A percentile compares a stretch with the other conserved stretches of the same genome.
These are phyloP conservation scores for Neofusicoccum kwambonambiense DNA, from an alignment of 2,329 filamentous ascomycete genomes.

Conservation along the genomic window DNA sequence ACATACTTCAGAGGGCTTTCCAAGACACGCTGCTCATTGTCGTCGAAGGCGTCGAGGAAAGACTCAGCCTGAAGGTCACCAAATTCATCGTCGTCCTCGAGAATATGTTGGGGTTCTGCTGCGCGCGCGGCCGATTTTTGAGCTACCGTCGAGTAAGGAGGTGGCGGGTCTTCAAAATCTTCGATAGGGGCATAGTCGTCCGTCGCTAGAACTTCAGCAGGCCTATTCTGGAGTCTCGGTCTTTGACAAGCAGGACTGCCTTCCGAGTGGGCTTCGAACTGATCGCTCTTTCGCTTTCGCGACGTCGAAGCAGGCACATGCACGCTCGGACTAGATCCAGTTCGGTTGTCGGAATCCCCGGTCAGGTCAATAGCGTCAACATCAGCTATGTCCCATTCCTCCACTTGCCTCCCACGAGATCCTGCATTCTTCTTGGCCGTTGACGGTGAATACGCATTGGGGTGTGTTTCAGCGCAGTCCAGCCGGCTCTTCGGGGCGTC, in stretches of 20 bases:
- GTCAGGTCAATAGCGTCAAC: slow-evolving; percentile 39
- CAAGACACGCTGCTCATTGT: not conserved
- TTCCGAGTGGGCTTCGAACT: slow-evolving; percentile 34
- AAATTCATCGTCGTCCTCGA: not conserved
- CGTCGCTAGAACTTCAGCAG: not conserved
- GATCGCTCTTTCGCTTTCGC: slow-evolving; percentile 49
- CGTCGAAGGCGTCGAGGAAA: not conserved
- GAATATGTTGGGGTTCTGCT: too few species aligned
- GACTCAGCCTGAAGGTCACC: not conserved
- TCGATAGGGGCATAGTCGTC: slow-evolving; percentile 19
- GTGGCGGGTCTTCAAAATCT: slow-evolving; percentile 26
- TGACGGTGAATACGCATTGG: not conserved
- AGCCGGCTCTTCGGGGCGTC: not conserved
- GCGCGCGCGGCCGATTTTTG: slow-evolving; percentile 15
- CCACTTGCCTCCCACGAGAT: not conserved
- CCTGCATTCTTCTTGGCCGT: not conserved
- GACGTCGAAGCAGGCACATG: slow-evolving; percentile 22
- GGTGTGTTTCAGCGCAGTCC: not conserved
- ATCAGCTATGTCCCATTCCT: slow-evolving; percentile 1
- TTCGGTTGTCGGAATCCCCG: slow-evolving; percentile 25
- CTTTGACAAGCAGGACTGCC: not conserved
- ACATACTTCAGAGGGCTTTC: slow-evolving; percentile 3
- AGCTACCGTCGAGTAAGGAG: slow-evolving; percentile 47
- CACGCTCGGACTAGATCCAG: slow-evolving; percentile 23
- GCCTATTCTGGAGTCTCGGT: not conserved